Evolutionary conservation across 2,329 filamentous ascomycete genomes (phyloP), one percentile per base, ranked within the genome.

Genomic region (Xylariales sp.): DNA sequence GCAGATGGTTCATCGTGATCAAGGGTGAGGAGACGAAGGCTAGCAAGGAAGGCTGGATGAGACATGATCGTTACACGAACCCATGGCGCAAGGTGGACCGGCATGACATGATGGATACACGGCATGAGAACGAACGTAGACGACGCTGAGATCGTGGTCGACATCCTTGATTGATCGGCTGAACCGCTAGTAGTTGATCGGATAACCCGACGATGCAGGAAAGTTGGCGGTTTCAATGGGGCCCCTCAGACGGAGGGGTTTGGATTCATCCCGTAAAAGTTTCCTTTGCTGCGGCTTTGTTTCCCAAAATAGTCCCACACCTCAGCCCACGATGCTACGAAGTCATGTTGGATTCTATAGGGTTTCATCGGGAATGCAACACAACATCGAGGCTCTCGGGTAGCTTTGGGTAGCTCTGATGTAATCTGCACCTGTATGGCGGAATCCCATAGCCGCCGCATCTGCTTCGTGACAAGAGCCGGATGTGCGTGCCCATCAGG

Each of bases 11-110:
- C 35, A 22, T 55, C 15, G 31, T 55, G 22, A 36, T 55, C 32
- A 47, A 47, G 5, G 50, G 54, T n/a, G 40, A 51, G 34, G 52
- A 51, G 29, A 43, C 54, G 16, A 55, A 54, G 29, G 40, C 47
- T 21, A 47, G 48, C 3, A 54, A 56, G 33, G 47, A 48, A 22
- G 51, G 48, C 25, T 56, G 52, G 50, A 50, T 40, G 42, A 28
- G 36, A 15, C 47, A 47, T 27, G 34, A 32, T 41, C 45, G 44
- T 32, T 11, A 44, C 44, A 41, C 48, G n/a, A 54, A 55, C 32
- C 49, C 53, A 25, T 55, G 52, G 51, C 29, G 20, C 29, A 22
- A 40, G 28, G 28, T 29, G 16, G 28, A 14, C 29, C 29, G 38
- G 28, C 28, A 15, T 24, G 27, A 22, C 21, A 32, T 25, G 21